These are phyloP conservation scores for Vanilla planifolia DNA, from an alignment of 106 monocot genomes.

Conservation along the genomic window DNA sequence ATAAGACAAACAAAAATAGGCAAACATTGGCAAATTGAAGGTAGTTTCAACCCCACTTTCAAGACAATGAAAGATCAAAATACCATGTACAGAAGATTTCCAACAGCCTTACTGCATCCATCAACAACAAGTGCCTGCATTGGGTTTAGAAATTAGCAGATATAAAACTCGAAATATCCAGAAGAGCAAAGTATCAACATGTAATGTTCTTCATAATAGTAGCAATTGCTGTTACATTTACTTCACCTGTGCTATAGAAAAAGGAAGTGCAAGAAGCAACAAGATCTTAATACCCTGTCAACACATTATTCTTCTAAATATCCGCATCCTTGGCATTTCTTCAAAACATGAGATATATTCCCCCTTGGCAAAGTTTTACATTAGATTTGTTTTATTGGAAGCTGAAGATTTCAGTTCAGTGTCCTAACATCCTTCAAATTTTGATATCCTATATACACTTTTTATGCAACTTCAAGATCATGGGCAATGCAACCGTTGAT, in stretches of 20 bases:
- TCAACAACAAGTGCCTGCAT: constrained; percentile 52
- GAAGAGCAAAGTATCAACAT: neutral
- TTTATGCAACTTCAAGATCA: too few relatives aligned
- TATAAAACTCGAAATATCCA: neutral
- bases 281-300: too few relatives aligned
- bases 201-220: neutral
- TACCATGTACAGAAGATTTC: constrained; percentile 92
- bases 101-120: constrained; percentile 69
- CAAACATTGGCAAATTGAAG: neutral
- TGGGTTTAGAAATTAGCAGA: neutral
- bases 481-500: too few relatives aligned
- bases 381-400: too few relatives aligned
- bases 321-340: too few relatives aligned
- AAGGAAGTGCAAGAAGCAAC: neutral
- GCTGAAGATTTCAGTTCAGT: too few relatives aligned
- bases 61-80: neutral
- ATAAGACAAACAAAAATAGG: neutral
- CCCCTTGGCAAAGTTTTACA: too few relatives aligned
- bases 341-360: too few relatives aligned
- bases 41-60: neutral
- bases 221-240: neutral
- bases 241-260: neutral
- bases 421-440: too few relatives aligned
- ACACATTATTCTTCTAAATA: too few relatives aligned
- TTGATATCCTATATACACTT: too few relatives aligned